phyloP scores from a whole-genome alignment of 345 rosid species.

The Theobroma cacao region DNA sequence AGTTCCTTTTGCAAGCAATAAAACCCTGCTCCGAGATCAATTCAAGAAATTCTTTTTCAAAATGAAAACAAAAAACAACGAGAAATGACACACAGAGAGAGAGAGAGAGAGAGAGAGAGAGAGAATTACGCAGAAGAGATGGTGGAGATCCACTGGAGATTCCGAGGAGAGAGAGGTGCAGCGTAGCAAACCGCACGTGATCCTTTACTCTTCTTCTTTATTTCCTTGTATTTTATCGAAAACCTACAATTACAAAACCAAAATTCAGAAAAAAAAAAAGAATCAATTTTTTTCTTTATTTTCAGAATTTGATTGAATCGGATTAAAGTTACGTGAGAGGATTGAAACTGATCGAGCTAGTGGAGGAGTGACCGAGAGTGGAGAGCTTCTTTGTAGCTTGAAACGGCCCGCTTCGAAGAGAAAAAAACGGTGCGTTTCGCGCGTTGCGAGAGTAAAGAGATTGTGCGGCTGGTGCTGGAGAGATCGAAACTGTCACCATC shows the following conservation, averaged over 20 bases:
- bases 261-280: neutral
- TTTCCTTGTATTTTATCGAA: slow-evolving; percentile 27
- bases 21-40: slow-evolving; percentile 36
- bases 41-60: neutral
- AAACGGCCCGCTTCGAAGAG: slow-evolving; percentile 15
- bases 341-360: slow-evolving; percentile 39
- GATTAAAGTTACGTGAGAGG: slow-evolving; percentile 47
- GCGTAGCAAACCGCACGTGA: slow-evolving; percentile 61
- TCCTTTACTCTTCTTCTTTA: slow-evolving; percentile 44
- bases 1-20: slow-evolving; percentile 76
- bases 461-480: slow-evolving; percentile 16
- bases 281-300: neutral
- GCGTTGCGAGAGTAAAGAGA: slow-evolving; percentile 25
- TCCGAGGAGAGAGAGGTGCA: slow-evolving; percentile 43
- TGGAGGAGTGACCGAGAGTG: slow-evolving; percentile 18
- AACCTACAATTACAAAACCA: slow-evolving; percentile 30
- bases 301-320: neutral
- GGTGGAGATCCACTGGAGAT: slow-evolving; percentile 74
- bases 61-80: neutral
- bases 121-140: slow-evolving; percentile 58
- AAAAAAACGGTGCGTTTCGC: slow-evolving; percentile 9
- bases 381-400: slow-evolving; percentile 11
- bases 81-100: no score
- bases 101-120: no score
- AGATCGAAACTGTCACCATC: slow-evolving; percentile 36